phyloP scores from a whole-genome alignment of 352 stramenopile genomes.

The Phytophthora citricola region DNA sequence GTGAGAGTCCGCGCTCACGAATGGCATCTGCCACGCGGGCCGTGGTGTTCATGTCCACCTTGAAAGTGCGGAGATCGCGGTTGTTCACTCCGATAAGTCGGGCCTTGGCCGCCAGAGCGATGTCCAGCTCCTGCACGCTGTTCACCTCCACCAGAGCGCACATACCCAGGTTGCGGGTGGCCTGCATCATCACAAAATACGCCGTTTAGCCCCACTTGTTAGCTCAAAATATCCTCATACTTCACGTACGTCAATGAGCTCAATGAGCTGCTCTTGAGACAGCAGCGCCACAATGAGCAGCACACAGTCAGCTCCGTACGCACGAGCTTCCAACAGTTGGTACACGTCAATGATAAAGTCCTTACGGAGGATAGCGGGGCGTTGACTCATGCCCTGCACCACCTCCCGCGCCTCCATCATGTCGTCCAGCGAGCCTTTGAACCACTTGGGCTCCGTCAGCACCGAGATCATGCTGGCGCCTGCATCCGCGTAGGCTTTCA shows the following conservation, averaged over 20 bases:
- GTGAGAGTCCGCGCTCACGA: constrained; percentile 64
- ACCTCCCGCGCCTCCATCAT: constrained; percentile 64
- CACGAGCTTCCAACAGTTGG: constrained; percentile 94
- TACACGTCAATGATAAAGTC: constrained; percentile 98
- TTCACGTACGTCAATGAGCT: constrained; percentile 65
- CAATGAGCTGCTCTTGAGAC: constrained; percentile 55
- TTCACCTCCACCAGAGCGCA: constrained; percentile 98
- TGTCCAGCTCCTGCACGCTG: constrained; percentile 94
- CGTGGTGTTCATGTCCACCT: constrained; percentile 97
- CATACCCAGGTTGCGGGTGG: constrained; percentile 93
- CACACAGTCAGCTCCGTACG: constrained; percentile 96
- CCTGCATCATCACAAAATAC: constrained; percentile 41
- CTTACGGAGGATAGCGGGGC: constrained; percentile 85
- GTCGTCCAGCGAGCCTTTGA: constrained; percentile 95
- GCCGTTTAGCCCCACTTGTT: neutral
- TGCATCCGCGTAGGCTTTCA: constrained; percentile 88
- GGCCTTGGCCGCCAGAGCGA: constrained; percentile 92
- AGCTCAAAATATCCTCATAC: neutral
- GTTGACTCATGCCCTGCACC: constrained; percentile 48
- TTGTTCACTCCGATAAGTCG: constrained; percentile 99
- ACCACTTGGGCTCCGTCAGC: constrained; percentile 98
- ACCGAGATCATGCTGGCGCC: constrained; percentile 97
- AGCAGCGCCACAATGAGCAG: constrained; percentile 97
- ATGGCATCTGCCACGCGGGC: constrained; percentile 91
- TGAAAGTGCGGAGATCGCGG: constrained; percentile 98